Base-by-base conservation (phyloP, 768 basidiomycete species). In the Holtermanniella nyarrowii region DNA sequence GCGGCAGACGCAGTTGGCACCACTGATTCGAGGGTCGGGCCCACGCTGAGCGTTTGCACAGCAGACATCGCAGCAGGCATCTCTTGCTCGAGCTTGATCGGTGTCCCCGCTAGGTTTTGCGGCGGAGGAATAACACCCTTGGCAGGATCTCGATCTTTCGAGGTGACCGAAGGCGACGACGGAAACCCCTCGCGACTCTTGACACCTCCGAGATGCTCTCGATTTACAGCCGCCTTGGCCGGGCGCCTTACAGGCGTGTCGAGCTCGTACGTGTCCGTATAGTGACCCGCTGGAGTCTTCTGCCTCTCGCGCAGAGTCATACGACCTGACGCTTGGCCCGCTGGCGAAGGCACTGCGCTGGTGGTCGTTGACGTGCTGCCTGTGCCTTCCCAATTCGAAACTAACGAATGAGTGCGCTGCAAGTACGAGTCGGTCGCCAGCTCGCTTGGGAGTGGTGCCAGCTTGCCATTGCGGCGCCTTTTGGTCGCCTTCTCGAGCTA, bases 401-500 rank as follows among this genome's bases (percentile, higher is more conserved):
- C 45, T 1, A 68, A 26, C 4, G 58, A 52, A 41, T 68, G 63
- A 1, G 62, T 63, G 2, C 66, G 52, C 5, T 31, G 26, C 20
- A 68, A 45, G 44, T 63, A 46, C 3, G 59, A 37, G 3, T 56
- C 47, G 18, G 55, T 47, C 3, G 55, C 45, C 3, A 63, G 44
- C 41, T 68, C 66, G 5, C 50, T 16, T 3, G 61, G 61, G 46
- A 63, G 58, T 1, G 66, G 59, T 1, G 58, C 61, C 18, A 68
- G 50, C 48, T 58, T 59, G 16, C 66, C 66, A 1, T 57, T 68
- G 11, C 66, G 55, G 44, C 61, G 59, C 52, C 59, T 59, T 53
- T 68, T 68, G 12, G 62, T 68, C 12, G 63, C 63, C 54, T 56
- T 63, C 46, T 68, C 66, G 46, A 65, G 51, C 66, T 68, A n/a